phyloP scores from a whole-genome alignment of 495 filamentous ascomycete species.

The Podospora conica region DNA sequence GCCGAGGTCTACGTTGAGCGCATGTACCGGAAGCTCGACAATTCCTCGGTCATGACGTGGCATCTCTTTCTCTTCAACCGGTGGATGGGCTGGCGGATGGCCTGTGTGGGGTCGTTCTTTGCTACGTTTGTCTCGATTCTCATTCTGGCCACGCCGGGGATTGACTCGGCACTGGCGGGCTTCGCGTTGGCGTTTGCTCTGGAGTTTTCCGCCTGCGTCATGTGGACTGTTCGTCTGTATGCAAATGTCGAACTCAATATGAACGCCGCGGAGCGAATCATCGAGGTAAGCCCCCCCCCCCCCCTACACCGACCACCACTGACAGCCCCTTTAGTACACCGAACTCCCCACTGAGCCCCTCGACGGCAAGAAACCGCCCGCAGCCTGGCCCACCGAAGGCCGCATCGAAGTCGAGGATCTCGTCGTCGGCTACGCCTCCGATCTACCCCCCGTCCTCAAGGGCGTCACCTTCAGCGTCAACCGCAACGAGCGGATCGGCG shows the following conservation, averaged over 20 bases:
- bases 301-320: neutral
- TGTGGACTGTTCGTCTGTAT: conserved; percentile 56
- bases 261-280: conserved; percentile 76
- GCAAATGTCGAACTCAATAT: conserved; percentile 69
- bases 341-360: conserved; percentile 63
- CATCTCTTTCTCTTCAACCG: conserved; percentile 65
- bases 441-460: conserved; percentile 70
- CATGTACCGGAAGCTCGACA: conserved; percentile 63
- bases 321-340: conserved; percentile 44
- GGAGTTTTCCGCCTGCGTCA: conserved; percentile 47
- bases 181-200: conserved; percentile 63
- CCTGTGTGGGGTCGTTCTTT: conserved; percentile 64
- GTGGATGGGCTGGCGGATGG: conserved; percentile 70
- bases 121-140: conserved; percentile 56
- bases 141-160: conserved; percentile 55
- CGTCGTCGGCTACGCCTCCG: conserved; percentile 67
- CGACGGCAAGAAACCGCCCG: conserved; percentile 55
- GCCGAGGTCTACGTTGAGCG: conserved; percentile 54
- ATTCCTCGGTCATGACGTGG: conserved; percentile 56
- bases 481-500: conserved; percentile 68
- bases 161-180: conserved; percentile 71
- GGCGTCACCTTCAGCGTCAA: conserved; percentile 65
- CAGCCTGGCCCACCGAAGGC: conserved; percentile 75
- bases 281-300: conserved; percentile 43
- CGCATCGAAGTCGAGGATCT: conserved; percentile 66